These are phyloP conservation scores for Emmonsia crescens DNA, from an alignment of 2,329 filamentous ascomycete genomes.

Conservation along the genomic window DNA sequence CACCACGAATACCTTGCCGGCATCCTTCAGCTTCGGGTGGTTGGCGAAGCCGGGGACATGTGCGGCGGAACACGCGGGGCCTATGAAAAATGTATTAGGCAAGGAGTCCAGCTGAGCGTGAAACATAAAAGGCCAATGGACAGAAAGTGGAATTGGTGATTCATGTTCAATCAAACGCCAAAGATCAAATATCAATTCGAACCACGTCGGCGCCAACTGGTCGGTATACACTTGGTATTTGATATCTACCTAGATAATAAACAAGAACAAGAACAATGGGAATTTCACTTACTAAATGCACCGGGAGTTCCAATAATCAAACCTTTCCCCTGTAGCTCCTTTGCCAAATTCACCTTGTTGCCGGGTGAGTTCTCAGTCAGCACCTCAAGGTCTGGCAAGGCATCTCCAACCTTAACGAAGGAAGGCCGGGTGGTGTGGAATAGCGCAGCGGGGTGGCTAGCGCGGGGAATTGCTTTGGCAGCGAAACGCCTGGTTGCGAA, in stretches of 20 bases:
- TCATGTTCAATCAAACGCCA: not conserved
- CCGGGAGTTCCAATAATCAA: constrained; percentile 78
- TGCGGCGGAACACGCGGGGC: constrained; percentile 52
- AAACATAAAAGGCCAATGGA: not conserved
- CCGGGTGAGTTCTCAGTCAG: constrained; percentile 78
- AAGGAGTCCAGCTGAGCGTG: not conserved
- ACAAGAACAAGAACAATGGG: constrained; percentile 1
- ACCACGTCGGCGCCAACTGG: not conserved
- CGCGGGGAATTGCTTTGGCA: constrained; percentile 19
- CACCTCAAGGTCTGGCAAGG: constrained; percentile 64
- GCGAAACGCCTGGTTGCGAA: constrained; percentile 29
- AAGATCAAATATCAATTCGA: not conserved
- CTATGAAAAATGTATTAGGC: constrained; percentile 20
- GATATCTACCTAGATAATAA: too few relatives aligned
- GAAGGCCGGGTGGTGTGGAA: constrained; percentile 32
- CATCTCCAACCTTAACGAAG: constrained; percentile 64
- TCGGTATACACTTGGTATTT: too few relatives aligned
- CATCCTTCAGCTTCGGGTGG: constrained; percentile 64
- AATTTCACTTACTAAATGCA: constrained; percentile 50
- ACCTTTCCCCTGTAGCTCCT: constrained; percentile 65
- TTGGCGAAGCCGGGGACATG: constrained; percentile 84
- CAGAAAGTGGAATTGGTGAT: too few relatives aligned
- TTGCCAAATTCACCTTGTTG: constrained; percentile 78
- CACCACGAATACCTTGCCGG: constrained; percentile 78
- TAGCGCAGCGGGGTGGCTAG: constrained; percentile 20